A percentile compares a stretch with the other conserved stretches of the same genome.
Evolutionary conservation across 2,329 filamentous ascomycete species (phyloP).

Genomic region (Fusarium sp.): DNA sequence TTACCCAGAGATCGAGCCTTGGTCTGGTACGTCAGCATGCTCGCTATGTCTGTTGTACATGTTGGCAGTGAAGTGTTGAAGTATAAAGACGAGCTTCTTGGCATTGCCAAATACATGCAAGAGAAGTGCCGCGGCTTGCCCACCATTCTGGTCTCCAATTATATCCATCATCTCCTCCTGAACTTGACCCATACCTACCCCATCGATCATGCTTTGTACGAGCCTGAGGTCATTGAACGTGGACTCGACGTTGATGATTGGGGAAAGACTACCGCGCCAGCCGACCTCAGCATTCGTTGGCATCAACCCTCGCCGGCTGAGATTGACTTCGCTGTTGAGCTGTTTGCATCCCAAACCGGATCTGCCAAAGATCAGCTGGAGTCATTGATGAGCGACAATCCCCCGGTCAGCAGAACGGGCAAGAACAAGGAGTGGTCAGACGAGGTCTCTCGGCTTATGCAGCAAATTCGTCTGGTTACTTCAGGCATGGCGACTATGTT

Average conservation of each 20-base stretch:
- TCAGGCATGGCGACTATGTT: slow-evolving; percentile 92
- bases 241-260: slow-evolving; percentile 84
- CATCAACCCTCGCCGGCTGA: slow-evolving; percentile 85
- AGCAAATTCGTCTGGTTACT: slow-evolving; percentile 87
- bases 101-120: slow-evolving; percentile 96
- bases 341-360: slow-evolving; percentile 87
- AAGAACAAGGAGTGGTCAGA: slow-evolving; percentile 99
- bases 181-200: slow-evolving; percentile 96
- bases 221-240: slow-evolving; percentile 76
- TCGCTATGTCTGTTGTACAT: slow-evolving; percentile 98
- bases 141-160: slow-evolving; percentile 96
- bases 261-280: slow-evolving; percentile 80
- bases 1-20: slow-evolving; percentile 90
- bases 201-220: slow-evolving; percentile 87
- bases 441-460: slow-evolving; percentile 90
- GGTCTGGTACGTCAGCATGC: slow-evolving; percentile 96
- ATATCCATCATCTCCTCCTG: slow-evolving; percentile 93
- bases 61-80: slow-evolving; percentile 90
- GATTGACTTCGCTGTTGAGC: slow-evolving; percentile 86
- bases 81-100: slow-evolving; percentile 89
- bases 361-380: slow-evolving; percentile 80
- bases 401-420: slow-evolving; percentile 87
- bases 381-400: slow-evolving; percentile 82
- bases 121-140: slow-evolving; percentile 92
- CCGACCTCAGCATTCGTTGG: slow-evolving; percentile 88